Conservation (phyloP, 306 rosid genomes). For the Crotalaria pallida region DNA sequence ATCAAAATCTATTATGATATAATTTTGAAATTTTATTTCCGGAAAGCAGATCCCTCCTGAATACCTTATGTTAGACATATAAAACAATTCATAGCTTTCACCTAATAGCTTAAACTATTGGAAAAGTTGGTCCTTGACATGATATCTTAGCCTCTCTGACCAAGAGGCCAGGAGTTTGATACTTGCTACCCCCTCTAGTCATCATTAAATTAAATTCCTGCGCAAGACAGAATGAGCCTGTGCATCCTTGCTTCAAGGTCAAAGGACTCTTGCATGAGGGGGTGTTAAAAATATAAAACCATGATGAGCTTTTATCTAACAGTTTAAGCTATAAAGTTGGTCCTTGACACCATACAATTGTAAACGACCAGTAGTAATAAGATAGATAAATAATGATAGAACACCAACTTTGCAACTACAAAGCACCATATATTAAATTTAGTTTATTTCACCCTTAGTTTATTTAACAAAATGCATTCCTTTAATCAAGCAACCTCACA, state of each 20-base stretch:
- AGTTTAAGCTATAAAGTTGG: not conserved
- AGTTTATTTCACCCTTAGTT: not conserved
- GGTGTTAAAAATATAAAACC: too few species aligned
- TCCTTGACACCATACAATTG: not conserved
- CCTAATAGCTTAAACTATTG: not conserved
- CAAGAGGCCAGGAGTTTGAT: conserved; percentile 3
- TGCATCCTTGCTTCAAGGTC: too few species aligned
- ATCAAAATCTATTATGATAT: conserved; percentile 11
- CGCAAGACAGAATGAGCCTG: not conserved
- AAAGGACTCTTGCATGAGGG: too few species aligned
- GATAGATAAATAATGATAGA: not conserved
- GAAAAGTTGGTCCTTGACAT: not conserved
- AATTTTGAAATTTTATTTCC: conserved; percentile 18
- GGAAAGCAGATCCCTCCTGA: conserved; percentile 5
- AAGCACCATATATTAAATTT: not conserved
- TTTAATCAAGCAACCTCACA: not conserved
- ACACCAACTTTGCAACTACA: not conserved
- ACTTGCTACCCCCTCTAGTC: not conserved
- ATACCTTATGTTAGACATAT: conserved; percentile 1
- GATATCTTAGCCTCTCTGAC: not conserved
- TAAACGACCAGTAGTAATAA: not conserved
- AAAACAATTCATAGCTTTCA: not conserved
- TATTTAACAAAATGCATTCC: not conserved
- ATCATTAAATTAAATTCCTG: not conserved
- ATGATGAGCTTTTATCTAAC: not conserved